Base-by-base conservation (phyloP, 129 eudicot species). In the Tagetes erecta region DNA sequence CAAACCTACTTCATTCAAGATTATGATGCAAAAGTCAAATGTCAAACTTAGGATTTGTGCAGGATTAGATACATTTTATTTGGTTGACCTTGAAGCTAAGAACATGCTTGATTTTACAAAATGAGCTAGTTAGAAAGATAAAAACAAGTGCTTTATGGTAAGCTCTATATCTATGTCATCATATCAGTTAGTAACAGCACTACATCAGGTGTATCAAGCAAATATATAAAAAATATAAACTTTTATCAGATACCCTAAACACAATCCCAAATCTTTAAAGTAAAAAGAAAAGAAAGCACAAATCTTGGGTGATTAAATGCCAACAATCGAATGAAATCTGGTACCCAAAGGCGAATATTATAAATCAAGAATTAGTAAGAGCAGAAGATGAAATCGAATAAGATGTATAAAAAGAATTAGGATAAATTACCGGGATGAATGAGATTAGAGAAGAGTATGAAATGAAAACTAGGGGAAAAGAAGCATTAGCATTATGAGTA, bases 241-340 rank as follows among this genome's bases (percentile, higher is more conserved):
- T 40, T 3, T 11, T 27, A 5, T 37, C 45, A 13, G 33, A 64
- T 64, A 6, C 34, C 11, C 7, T 13, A 51, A 52, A 50, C n/a
- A n/a, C 3, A 42, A 67, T 27, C 65, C 52, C 31, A 56, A 56
- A 71, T 56, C 76, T 40, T 71, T 6, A 55, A 71, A 71, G 5
- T 37, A 55, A 55, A 55, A 52, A 53, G 50, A 64, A n/a, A 41
- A 65, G 35, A 41, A 14, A 45, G 11, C 51, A 41, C 34, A 4
- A 14, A 67, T 41, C 12, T 42, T 67, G 5, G 13, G 27, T 20
- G 27, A 20, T 20, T 20, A 20, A 20, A 20, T 20, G 27, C 27
- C 27, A 20, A 20, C 27, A 20, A 20, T 20, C 27, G 27, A 20
- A 20, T 20, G 27, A 20, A 20, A 20, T 20, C 27, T 20, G 27